phyloP scores from a whole-genome alignment of 352 stramenopile species.

The Globisporangium middletonii region DNA sequence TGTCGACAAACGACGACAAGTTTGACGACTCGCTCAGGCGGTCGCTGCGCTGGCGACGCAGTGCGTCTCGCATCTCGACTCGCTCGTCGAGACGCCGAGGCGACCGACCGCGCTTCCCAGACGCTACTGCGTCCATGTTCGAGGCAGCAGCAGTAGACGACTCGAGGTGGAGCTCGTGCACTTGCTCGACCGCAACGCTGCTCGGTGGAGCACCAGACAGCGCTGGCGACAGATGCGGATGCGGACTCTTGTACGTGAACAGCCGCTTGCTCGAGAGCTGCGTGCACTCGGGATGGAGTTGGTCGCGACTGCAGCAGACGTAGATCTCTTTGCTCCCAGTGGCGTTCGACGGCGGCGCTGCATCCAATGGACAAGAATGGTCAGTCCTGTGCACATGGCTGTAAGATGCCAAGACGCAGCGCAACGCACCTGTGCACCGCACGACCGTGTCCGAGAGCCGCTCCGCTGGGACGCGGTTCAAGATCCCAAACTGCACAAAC shows the following conservation, averaged over 20 bases:
- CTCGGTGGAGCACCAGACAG: not conserved
- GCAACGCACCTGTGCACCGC: slow-evolving; percentile 57
- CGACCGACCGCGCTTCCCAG: slow-evolving; percentile 46
- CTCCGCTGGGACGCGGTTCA: slow-evolving; percentile 38
- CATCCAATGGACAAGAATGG: slow-evolving; percentile 2
- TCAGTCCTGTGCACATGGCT: not conserved
- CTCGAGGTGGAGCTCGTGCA: not conserved
- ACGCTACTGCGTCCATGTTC: slow-evolving; percentile 1
- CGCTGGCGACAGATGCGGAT: slow-evolving; percentile 24
- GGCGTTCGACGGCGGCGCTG: slow-evolving; percentile 37
- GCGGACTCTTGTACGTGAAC: slow-evolving; percentile 57
- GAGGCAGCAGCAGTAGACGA: not conserved
- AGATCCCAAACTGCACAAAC: slow-evolving; percentile 69
- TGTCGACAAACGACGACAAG: slow-evolving; percentile 66
- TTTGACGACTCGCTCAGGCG: slow-evolving; percentile 19
- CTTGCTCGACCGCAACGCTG: not conserved
- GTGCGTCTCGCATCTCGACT: not conserved
- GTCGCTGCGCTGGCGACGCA: slow-evolving; percentile 2
- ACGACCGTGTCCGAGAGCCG: slow-evolving; percentile 68
- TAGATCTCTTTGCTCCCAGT: slow-evolving; percentile 55
- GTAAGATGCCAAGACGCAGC: not conserved
- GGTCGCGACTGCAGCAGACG: slow-evolving; percentile 32
- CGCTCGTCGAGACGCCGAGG: slow-evolving; percentile 8
- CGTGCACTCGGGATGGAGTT: slow-evolving; percentile 20
- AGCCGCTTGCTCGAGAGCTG: slow-evolving; percentile 39